Conservation (phyloP, 345 rosid genomes). For the Bruguiera parviflora region DNA sequence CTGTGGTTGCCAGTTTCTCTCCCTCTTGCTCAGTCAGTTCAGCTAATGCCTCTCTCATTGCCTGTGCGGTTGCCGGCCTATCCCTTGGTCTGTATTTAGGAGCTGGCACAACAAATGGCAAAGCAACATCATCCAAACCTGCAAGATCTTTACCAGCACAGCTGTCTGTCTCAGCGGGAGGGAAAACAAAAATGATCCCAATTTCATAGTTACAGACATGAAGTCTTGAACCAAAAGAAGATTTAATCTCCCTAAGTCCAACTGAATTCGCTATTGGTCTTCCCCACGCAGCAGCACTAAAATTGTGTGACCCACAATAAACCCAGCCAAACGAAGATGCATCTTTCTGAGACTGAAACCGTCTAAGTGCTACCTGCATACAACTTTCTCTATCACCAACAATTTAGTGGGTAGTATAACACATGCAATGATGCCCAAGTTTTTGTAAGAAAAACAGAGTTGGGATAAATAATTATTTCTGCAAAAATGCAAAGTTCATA, state of each 20-base stretch:
- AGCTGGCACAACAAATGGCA: constrained; percentile 78
- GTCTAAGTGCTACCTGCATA: constrained; percentile 70
- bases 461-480: not conserved
- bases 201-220: constrained; percentile 84
- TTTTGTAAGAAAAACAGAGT: not conserved
- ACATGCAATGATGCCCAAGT: not conserved
- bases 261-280: constrained; percentile 43
- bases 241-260: constrained; percentile 21
- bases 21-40: constrained; percentile 37
- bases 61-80: constrained; percentile 71
- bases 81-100: constrained; percentile 65
- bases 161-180: constrained; percentile 44
- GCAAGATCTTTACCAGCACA: constrained; percentile 14
- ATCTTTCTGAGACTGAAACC: constrained; percentile 47
- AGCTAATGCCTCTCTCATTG: constrained; percentile 63
- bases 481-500: not conserved
- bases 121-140: constrained; percentile 52
- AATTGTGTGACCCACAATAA: constrained; percentile 88
- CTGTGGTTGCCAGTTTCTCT: constrained; percentile 26
- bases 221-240: constrained; percentile 37
- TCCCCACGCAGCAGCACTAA: constrained; percentile 97
- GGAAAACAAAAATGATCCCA: constrained; percentile 75
- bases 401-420: not conserved
- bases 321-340: constrained; percentile 77
- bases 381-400: constrained; percentile 8